These are phyloP conservation scores for Pseudoneurospora amorphoporcata DNA, from an alignment of 495 filamentous ascomycete species.

Conservation along the genomic window DNA sequence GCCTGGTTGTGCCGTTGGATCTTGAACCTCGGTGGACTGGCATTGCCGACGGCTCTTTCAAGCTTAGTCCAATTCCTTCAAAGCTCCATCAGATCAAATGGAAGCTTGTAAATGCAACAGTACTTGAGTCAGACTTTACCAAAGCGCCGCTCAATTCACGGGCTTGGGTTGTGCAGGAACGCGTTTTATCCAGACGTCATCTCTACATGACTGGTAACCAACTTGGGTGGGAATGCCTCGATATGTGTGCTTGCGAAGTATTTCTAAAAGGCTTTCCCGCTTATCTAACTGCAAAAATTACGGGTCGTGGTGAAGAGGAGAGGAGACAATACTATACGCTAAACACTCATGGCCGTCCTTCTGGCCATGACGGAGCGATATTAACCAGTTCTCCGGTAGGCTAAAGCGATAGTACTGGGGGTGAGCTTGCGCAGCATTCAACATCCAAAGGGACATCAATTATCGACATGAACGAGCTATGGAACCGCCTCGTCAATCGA, in stretches of 20 bases:
- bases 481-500: not conserved
- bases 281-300: not conserved
- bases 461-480: not conserved
- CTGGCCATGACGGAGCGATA: not conserved
- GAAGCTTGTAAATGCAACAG: not conserved
- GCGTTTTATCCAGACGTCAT: not conserved
- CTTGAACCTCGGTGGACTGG: not conserved
- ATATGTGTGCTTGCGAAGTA: not conserved
- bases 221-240: not conserved
- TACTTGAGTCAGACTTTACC: not conserved
- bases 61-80: not conserved
- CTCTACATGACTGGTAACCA: not conserved
- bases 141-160: not conserved
- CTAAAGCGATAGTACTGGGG: not conserved
- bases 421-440: not conserved
- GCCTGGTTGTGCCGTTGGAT: not conserved
- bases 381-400: not conserved
- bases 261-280: not conserved
- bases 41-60: not conserved
- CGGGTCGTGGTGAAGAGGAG: no score
- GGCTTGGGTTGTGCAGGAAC: not conserved
- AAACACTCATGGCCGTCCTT: not conserved
- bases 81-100: not conserved
- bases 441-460: not conserved
- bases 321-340: not conserved